phyloP scores from a whole-genome alignment of 2,329 filamentous ascomycete genomes.

The Phaeomoniella chlamydospora region DNA sequence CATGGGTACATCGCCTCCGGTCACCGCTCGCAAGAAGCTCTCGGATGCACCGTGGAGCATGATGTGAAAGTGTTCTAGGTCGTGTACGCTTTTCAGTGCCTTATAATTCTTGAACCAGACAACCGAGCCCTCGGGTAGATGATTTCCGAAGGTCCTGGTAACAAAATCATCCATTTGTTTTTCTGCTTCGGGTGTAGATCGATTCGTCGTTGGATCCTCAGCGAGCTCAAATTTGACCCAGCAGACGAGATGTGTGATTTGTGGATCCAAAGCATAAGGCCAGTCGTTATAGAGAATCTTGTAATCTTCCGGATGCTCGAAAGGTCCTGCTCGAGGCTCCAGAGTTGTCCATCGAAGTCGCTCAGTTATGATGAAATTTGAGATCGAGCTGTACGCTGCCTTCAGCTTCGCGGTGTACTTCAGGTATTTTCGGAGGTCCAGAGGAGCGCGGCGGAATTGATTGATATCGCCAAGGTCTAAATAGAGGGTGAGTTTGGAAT shows the following conservation, averaged over 20 bases:
- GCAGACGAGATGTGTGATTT: slow-evolving; percentile 72
- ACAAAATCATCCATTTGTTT: slow-evolving; percentile 59
- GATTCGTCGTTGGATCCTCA: slow-evolving; percentile 50
- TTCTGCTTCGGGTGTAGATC: slow-evolving; percentile 51
- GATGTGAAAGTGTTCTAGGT: slow-evolving; percentile 88
- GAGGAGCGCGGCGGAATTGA: slow-evolving; percentile 61
- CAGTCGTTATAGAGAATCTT: slow-evolving; percentile 82
- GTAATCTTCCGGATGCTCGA: slow-evolving; percentile 28
- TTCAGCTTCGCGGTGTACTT: slow-evolving; percentile 52
- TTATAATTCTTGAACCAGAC: slow-evolving; percentile 93
- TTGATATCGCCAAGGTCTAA: slow-evolving; percentile 54
- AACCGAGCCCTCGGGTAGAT: slow-evolving; percentile 33
- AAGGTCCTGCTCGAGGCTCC: slow-evolving; percentile 20
- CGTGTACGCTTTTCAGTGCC: slow-evolving; percentile 67
- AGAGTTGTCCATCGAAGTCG: slow-evolving; percentile 53
- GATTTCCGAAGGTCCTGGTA: slow-evolving; percentile 46
- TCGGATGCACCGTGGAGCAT: slow-evolving; percentile 70
- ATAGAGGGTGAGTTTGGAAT: neutral
- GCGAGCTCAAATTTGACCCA: slow-evolving; percentile 82
- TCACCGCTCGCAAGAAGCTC: slow-evolving; percentile 55
- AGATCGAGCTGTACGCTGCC: slow-evolving; percentile 57
- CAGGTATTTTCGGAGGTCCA: slow-evolving; percentile 64
- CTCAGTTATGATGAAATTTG: slow-evolving; percentile 59
- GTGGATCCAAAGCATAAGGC: slow-evolving; percentile 72
- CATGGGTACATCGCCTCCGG: slow-evolving; percentile 57